Evolutionary conservation across 106 monocot genomes (phyloP), one percentile per base, ranked within the genome.

Genomic region (Platanthera guangdongensis): DNA sequence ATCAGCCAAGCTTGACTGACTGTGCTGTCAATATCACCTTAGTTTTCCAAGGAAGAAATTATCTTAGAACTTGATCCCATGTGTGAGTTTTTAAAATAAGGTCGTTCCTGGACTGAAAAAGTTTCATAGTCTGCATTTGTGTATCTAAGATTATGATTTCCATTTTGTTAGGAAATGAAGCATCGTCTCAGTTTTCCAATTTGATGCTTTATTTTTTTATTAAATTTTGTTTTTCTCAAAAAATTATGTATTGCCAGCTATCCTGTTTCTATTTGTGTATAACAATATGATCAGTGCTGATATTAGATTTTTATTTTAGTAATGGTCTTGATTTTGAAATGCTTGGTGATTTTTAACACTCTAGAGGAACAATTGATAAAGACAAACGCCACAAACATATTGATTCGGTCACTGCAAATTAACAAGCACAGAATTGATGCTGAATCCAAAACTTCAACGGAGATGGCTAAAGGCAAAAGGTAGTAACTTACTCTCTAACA

Each of bases 341-440:
- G 11, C 21, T 8, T 71, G 57, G 47, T 60, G 49, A 79, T 13
- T 71, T 68, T 79, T 15, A 51, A 68, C 76, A 25, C 28, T 79
- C 54, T 71, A 85, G 85, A 88, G 71, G 85, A 80, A 9, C 85
- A 88, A 77, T 32, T 85, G 72, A 83, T 88, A 19, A 84, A 88
- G 39, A 88, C 87, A 72, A 81, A 85, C 48, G 51, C 84, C 15
- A 84, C 79, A 45, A 85, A 88, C 50, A 88, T 88, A 77, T 75
- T 88, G 72, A 88, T 88, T 60, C 84, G 84, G 80, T 73, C 87
- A 72, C 82, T 88, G 14, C 81, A 88, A 75, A 74, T 82, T 28
- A 84, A 53, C 71, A 80, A 87, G 76, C 81, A 81, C 47, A 87
- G 80, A 74, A 76, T 25, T 76, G 87, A 84, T 59, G 13, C 45